A percentile compares a stretch with the other conserved stretches of the same genome.
phyloP scores from a whole-genome alignment of 2,329 filamentous ascomycete species.

The Aspergillus sp. region DNA sequence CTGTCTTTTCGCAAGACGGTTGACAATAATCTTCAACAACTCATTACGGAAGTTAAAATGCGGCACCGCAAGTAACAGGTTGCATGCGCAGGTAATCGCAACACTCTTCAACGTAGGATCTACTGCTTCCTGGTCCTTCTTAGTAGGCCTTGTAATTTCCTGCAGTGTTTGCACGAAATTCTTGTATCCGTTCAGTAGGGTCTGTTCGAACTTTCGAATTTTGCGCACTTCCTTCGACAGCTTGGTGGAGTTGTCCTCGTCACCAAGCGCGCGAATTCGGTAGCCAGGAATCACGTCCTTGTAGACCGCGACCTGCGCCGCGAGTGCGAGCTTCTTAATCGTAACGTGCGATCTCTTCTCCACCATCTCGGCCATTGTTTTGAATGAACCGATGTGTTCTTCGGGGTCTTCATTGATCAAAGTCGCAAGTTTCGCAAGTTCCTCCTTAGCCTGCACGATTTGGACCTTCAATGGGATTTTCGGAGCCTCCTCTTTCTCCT shows the following conservation, averaged over 20 bases:
- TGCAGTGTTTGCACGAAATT: conserved; percentile 71
- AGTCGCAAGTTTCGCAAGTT: conserved; percentile 74
- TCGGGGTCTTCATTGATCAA: conserved; percentile 88
- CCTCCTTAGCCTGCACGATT: conserved; percentile 81
- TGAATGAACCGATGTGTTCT: conserved; percentile 75
- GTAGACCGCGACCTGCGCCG: conserved; percentile 82
- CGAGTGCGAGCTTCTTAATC: conserved; percentile 78
- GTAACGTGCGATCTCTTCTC: conserved; percentile 55
- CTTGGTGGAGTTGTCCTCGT: conserved; percentile 69
- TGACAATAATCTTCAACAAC: conserved; percentile 76
- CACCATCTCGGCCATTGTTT: conserved; percentile 66
- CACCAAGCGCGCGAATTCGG: conserved; percentile 73
- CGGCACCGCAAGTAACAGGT: conserved; percentile 70
- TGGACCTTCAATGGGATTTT: conserved; percentile 69
- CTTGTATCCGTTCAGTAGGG: conserved; percentile 78
- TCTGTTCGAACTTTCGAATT: conserved; percentile 77
- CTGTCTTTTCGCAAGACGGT: conserved; percentile 67
- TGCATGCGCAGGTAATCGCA: conserved; percentile 80
- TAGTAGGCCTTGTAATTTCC: conserved; percentile 55
- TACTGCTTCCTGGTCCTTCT: conserved; percentile 25
- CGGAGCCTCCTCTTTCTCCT: conserved; percentile 47
- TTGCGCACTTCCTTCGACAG: conserved; percentile 86
- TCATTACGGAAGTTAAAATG: conserved; percentile 97
- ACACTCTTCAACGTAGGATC: conserved; percentile 56
- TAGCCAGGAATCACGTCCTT: conserved; percentile 97